These are phyloP conservation scores for Rhodamnia argentea DNA, from an alignment of 345 rosid genomes.

Conservation along the genomic window DNA sequence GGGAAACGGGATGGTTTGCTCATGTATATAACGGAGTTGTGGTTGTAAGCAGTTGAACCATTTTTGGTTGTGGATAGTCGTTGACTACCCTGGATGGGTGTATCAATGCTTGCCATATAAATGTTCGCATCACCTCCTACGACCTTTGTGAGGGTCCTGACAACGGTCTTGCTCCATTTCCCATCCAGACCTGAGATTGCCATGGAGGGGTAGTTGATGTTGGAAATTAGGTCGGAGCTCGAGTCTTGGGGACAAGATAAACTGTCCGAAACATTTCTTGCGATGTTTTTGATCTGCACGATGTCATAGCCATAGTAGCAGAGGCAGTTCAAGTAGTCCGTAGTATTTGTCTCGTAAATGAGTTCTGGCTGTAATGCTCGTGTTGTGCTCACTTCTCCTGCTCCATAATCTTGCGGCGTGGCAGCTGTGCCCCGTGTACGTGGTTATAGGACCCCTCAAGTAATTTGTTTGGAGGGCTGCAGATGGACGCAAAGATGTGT, in stretches of 20 bases:
- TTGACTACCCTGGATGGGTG: no score
- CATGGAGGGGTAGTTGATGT: conserved; percentile 77
- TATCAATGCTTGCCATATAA: conserved; percentile 22
- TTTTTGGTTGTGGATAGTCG: no score
- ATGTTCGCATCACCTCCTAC: conserved; percentile 37
- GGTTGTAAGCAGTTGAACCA: no score
- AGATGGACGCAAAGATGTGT: no score
- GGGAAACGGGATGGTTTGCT: no score
- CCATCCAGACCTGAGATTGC: conserved; percentile 29
- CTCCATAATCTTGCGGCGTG: conserved; percentile 56
- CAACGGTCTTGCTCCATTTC: conserved; percentile 22
- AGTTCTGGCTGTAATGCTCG: conserved; percentile 50
- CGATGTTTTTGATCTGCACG: conserved; percentile 25
- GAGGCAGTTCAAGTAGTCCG: conserved; percentile 64
- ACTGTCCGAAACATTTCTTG: conserved; percentile 23
- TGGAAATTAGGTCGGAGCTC: conserved; percentile 29
- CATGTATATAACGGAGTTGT: no score
- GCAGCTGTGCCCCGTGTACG: conserved; percentile 49
- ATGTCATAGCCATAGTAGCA: conserved; percentile 48
- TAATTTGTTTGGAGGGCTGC: conserved; percentile 61
- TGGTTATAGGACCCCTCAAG: conserved; percentile 34
- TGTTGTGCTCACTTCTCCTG: conserved; percentile 52
- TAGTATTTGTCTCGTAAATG: conserved; percentile 50
- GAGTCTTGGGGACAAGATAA: conserved; percentile 51
- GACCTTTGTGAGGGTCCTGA: conserved; percentile 55